Evolutionary conservation across 139 green algal genomes (phyloP).

Genomic region (Micractinium conductrix): DNA sequence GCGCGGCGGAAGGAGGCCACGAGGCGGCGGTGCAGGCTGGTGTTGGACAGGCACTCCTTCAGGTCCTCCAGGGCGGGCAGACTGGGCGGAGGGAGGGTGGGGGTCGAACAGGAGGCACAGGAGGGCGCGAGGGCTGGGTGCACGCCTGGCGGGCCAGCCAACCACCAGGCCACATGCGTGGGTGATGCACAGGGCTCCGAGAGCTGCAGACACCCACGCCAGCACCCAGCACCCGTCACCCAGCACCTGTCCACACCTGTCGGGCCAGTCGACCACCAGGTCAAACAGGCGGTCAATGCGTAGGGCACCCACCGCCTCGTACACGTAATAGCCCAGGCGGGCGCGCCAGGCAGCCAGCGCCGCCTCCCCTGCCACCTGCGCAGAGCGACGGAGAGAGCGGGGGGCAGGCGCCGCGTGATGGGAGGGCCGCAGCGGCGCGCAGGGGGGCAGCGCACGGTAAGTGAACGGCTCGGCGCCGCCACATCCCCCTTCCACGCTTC

Average conservation of each 20-base stretch:
- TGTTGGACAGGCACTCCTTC: constrained; percentile 75
- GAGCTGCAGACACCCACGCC: background rate
- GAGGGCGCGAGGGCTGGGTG: background rate
- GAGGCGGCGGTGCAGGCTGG: constrained; percentile 64
- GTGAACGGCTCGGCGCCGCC: no score
- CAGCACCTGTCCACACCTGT: constrained; percentile 33
- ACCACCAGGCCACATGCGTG: background rate
- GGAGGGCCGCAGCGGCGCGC: no score
- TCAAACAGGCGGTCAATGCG: constrained; percentile 89
- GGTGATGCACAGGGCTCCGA: background rate
- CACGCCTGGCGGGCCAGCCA: background rate
- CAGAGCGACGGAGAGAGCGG: background rate
- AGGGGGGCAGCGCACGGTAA: background rate
- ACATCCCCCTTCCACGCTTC: no score
- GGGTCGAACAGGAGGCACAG: background rate
- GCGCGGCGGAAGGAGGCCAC: constrained; percentile 41
- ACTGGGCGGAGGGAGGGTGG: constrained; percentile 24
- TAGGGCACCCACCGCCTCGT: constrained; percentile 73
- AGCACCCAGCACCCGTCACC: no score
- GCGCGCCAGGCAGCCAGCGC: constrained; percentile 66
- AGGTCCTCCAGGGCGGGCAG: constrained; percentile 74
- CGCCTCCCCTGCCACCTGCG: background rate
- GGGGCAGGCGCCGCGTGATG: background rate
- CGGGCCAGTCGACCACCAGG: constrained; percentile 83
- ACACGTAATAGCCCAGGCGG: constrained; percentile 74